Percentiles rank a stretch among this genome's conserved stretches.
Conservation (phyloP, 257 asterid genomes). For the Solanum bukasovii region DNA sequence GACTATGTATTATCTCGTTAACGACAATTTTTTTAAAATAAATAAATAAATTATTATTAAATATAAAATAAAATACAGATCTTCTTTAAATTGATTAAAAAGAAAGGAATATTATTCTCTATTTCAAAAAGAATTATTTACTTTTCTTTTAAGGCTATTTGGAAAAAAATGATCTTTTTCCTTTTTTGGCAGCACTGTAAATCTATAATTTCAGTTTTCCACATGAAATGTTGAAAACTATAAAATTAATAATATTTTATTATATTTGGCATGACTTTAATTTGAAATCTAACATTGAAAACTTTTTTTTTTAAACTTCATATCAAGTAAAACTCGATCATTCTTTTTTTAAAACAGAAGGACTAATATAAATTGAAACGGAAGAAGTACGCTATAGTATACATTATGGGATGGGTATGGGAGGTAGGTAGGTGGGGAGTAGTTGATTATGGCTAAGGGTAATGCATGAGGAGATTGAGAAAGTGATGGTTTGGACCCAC, state of each 20-base stretch:
- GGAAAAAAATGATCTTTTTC: fast-evolving
- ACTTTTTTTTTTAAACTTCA: too few species aligned
- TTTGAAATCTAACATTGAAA: too few species aligned
- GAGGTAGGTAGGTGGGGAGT: neutral
- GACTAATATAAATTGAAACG: neutral
- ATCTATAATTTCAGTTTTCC: too few species aligned
- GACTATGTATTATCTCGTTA: neutral
- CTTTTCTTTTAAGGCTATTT: too few species aligned
- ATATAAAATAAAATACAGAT: neutral
- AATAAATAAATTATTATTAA: neutral
- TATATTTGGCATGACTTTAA: too few species aligned
- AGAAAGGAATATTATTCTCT: too few species aligned
- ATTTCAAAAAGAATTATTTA: too few species aligned
- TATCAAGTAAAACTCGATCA: too few species aligned
- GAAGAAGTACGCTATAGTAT: neutral
- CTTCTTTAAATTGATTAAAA: too few species aligned
- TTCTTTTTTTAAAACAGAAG: fast-evolving
- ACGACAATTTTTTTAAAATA: neutral
- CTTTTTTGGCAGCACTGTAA: too few species aligned
- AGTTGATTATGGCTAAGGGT: neutral
- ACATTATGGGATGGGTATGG: neutral
- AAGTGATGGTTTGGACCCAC: neutral
- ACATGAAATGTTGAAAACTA: too few species aligned
- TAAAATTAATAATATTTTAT: too few species aligned
- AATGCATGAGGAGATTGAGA: neutral